phyloP scores from a whole-genome alignment of 805 yeast species.

The Jamesozyma lodderae region DNA sequence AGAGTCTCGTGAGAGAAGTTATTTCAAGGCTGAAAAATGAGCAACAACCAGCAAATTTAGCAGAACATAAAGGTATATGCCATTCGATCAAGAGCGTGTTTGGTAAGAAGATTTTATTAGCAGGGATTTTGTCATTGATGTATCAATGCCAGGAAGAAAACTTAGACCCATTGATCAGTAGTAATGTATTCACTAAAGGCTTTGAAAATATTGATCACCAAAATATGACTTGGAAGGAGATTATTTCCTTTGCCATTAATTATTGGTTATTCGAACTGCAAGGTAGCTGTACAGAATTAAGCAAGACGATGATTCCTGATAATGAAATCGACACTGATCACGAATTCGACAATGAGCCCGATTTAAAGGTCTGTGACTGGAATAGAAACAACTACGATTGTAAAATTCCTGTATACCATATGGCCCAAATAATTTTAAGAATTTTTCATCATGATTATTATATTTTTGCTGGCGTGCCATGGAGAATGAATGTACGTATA shows the following conservation, averaged over 20 bases:
- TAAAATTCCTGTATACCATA: slow-evolving; percentile 59
- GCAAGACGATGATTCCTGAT: background rate
- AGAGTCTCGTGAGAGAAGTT: slow-evolving; percentile 45
- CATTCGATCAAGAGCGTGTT: slow-evolving; percentile 35
- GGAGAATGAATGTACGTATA: slow-evolving; percentile 63
- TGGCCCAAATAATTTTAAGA: slow-evolving; percentile 63
- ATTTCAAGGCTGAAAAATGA: slow-evolving; percentile 1
- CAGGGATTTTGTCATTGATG: slow-evolving; percentile 59
- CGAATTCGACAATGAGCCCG: slow-evolving; percentile 1
- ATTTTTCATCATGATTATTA: slow-evolving; percentile 72
- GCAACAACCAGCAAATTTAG: background rate
- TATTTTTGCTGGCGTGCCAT: slow-evolving; percentile 73
- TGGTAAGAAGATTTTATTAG: slow-evolving; percentile 56
- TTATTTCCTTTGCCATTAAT: slow-evolving; percentile 60
- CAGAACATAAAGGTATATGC: slow-evolving; percentile 15
- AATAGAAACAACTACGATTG: slow-evolving; percentile 27
- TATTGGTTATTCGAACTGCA: slow-evolving; percentile 42
- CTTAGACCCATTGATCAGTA: slow-evolving; percentile 14
- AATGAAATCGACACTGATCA: background rate
- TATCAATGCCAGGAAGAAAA: slow-evolving; percentile 68
- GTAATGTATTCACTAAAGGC: slow-evolving; percentile 7
- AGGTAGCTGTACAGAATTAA: slow-evolving; percentile 9
- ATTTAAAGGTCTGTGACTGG: slow-evolving; percentile 21
- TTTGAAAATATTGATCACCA: slow-evolving; percentile 7
- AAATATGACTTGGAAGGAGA: slow-evolving; percentile 57